Base-by-base conservation (phyloP, 805 yeast species). In the Candida khao-thaluensis region DNA sequence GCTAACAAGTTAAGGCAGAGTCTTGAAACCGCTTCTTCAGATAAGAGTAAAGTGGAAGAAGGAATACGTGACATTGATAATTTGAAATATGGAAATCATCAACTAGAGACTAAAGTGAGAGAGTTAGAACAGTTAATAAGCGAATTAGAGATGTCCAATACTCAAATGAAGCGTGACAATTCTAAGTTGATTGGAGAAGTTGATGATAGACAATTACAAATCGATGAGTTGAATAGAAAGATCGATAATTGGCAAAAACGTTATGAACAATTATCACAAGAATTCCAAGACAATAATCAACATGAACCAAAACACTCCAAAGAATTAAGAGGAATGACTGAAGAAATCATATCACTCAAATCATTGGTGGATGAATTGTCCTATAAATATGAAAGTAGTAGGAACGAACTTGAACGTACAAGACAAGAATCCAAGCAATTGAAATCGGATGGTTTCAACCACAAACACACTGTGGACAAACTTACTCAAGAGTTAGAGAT, bases 401-500 rank as follows among this genome's bases (percentile, higher is more conserved):
- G 44, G 41, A 15, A 53, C 24, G 44, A 55, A 32, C 20, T 45
- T 36, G 41, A 42, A 10, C 34, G 38, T 12, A 27, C 43, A 27
- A 42, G 44, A 8, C 35, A 44, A 28, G 54, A 55, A 30, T 18
- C 49, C 6, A 40, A 42, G 9, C 40, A 41, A 14, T 37, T 51
- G n/a, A 33, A 16, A 24, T 22, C 35, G n/a, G 22, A 17, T 5
- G 34, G 22, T n/a, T 47, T 15, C 14, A 29, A 22, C 35, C 56
- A 41, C 26, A 40, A 34, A 35, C 27, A 18, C 36, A 48, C 39
- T 29, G 32, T 35, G 17, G 28, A 38, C 21, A 43, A 48, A 15
- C 43, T 57, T 22, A 43, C 45, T 20, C 36, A 40, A 18, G 54
- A 44, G 25, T 33, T 62, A 16, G 47, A 48, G 11, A 24, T 45